Evolutionary conservation across 495 filamentous ascomycete species (phyloP).

Genomic region (Lepidopterella palustris): DNA sequence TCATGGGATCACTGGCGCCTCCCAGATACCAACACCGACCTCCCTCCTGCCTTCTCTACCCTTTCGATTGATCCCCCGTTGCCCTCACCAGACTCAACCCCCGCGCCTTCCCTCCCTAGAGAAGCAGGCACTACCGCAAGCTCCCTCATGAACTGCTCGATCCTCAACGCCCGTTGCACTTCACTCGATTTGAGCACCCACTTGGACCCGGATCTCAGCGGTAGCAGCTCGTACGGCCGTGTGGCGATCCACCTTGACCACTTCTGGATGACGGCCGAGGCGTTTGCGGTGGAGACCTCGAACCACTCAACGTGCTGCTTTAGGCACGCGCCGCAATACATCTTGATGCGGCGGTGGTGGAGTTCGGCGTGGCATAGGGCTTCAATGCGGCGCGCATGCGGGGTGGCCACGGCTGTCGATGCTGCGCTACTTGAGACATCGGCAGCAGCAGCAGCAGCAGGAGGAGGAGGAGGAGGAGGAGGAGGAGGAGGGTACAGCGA

Average conservation of each 20-base stretch:
- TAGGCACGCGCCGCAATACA: conserved; percentile 9
- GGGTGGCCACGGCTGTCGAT: not conserved
- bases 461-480: not conserved
- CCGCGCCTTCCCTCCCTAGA: not conserved
- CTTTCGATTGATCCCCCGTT: conserved; percentile 8
- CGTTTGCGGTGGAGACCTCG: conserved; percentile 5
- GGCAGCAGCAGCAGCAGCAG: too few species aligned
- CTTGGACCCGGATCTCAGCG: not conserved
- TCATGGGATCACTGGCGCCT: conserved; percentile 16
- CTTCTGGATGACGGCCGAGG: conserved; percentile 7
- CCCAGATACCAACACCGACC: conserved; percentile 10
- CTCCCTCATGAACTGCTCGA: conserved; percentile 5
- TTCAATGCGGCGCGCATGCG: conserved; percentile 5
- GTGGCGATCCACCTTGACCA: conserved; percentile 12
- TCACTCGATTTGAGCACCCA: conserved; percentile 5
- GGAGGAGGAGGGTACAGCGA: not conserved
- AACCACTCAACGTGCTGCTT: conserved; percentile 16
- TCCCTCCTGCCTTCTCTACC: conserved; percentile 15
- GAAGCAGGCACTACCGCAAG: conserved; percentile 7
- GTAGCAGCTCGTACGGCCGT: conserved; percentile 6
- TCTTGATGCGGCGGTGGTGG: not conserved
- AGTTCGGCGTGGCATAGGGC: conserved; percentile 11
- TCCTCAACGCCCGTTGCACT: conserved; percentile 2
- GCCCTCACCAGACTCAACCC: too few species aligned
- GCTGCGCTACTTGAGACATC: not conserved